phyloP scores from a whole-genome alignment of 208 protist species.

The Crithidia bombi region DNA sequence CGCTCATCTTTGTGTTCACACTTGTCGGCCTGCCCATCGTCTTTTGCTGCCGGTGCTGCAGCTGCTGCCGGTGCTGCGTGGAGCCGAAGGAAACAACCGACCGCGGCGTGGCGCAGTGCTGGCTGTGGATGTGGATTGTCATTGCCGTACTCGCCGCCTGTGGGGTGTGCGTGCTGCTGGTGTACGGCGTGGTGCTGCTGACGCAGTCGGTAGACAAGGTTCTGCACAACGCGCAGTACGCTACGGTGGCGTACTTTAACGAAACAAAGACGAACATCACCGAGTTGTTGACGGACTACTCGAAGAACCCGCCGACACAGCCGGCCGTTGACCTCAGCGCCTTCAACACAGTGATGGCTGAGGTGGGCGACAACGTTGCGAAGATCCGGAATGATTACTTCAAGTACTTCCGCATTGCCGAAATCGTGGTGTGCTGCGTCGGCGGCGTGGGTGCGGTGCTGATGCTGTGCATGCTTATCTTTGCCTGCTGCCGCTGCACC shows the following conservation, averaged over 20 bases:
- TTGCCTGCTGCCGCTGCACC: conserved; percentile 55
- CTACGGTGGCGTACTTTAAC: conserved; percentile 55
- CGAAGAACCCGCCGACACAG: conserved; percentile 22
- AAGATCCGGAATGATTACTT: conserved; percentile 50
- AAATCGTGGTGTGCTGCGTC: conserved; percentile 59
- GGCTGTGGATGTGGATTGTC: conserved; percentile 75
- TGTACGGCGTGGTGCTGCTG: conserved; percentile 56
- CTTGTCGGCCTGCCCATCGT: conserved; percentile 64
- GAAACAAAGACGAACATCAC: conserved; percentile 41
- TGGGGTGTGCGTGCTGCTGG: conserved; percentile 60
- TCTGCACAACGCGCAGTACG: conserved; percentile 38
- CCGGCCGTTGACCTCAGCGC: conserved; percentile 36
- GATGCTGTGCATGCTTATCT: conserved; percentile 61
- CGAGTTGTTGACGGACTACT: conserved; percentile 46
- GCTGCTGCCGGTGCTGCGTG: conserved; percentile 41
- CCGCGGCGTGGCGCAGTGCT: conserved; percentile 39
- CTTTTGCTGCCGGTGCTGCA: conserved; percentile 60
- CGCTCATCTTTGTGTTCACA: conserved; percentile 58
- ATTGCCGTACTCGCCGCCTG: conserved; percentile 53
- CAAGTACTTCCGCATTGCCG: conserved; percentile 65
- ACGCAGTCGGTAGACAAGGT: conserved; percentile 30
- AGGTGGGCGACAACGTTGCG: conserved; percentile 37
- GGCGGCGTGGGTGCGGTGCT: conserved; percentile 56
- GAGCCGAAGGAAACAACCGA: conserved; percentile 35
- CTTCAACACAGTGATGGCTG: conserved; percentile 44